A percentile compares a stretch with the other conserved stretches of the same genome.
Conservation (phyloP, 2,329 filamentous ascomycete species). For the Tolypocladium album region DNA sequence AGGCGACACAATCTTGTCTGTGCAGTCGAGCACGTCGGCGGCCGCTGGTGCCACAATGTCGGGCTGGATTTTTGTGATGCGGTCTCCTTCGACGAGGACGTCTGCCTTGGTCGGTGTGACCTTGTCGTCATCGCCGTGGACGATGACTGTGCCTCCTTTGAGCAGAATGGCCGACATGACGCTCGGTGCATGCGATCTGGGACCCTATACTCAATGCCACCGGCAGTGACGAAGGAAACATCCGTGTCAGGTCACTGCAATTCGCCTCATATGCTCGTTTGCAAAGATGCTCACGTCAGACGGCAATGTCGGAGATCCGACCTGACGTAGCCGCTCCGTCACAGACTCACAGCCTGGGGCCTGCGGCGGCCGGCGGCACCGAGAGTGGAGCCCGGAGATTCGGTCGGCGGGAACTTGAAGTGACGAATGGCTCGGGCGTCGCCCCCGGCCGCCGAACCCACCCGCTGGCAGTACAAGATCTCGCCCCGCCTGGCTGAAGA, state of each 20-base stretch:
- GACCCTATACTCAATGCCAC: not conserved
- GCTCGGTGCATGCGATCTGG: not conserved
- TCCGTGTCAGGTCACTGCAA: not conserved
- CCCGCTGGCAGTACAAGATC: no score
- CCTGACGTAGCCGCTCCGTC: not conserved
- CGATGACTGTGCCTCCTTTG: not conserved
- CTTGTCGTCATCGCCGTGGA: not conserved
- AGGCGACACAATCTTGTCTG: slow-evolving; percentile 25
- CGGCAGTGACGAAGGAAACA: not conserved
- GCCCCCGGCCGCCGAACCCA: no score
- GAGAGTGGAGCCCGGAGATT: not conserved
- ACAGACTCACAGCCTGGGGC: not conserved
- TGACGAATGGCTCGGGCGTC: no score
- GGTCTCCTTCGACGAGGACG: not conserved
- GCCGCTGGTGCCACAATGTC: not conserved
- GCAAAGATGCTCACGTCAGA: no score
- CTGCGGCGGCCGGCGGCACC: not conserved
- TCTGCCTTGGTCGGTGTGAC: not conserved
- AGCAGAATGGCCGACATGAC: not conserved
- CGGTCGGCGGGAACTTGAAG: not conserved
- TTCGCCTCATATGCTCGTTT: not conserved
- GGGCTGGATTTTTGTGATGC: not conserved
- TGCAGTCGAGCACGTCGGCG: slow-evolving; percentile 25
- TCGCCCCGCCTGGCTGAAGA: no score
- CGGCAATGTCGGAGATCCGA: not conserved